These are phyloP conservation scores for Hirschfeldia incana DNA, from an alignment of 345 rosid species.

Conservation along the genomic window DNA sequence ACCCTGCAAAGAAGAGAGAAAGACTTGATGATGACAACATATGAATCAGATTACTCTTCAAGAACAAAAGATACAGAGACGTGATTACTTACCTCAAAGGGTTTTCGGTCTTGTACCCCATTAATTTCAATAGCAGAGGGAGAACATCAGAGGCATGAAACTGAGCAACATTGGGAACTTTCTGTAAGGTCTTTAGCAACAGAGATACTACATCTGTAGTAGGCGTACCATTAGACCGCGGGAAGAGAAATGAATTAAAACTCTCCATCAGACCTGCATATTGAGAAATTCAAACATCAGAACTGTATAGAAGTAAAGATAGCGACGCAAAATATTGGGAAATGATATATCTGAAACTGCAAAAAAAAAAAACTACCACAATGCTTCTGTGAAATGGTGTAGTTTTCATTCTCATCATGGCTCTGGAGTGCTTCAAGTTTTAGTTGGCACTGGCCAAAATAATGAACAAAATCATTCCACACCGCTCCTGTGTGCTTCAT, in stretches of 20 bases:
- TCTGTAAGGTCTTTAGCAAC: constrained; percentile 72
- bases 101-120: constrained; percentile 60
- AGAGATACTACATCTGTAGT: constrained; percentile 55
- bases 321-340: background rate
- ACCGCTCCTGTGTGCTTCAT: constrained; percentile 46
- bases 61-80: constrained; percentile 14
- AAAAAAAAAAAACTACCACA: constrained; percentile 40
- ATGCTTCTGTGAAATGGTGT: constrained; percentile 32
- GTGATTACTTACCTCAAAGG: constrained; percentile 59
- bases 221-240: background rate
- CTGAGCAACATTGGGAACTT: constrained; percentile 60
- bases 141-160: constrained; percentile 61
- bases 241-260: background rate
- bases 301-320: background rate
- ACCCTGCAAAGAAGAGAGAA: constrained; percentile 46
- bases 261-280: constrained; percentile 41
- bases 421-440: constrained; percentile 38
- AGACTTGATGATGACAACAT: constrained; percentile 11
- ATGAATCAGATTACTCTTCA: background rate
- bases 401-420: constrained; percentile 35
- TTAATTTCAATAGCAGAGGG: constrained; percentile 62
- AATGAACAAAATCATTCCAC: constrained; percentile 60
- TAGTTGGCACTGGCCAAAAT: constrained; percentile 51
- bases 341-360: background rate
- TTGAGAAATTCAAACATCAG: background rate